Conservation (phyloP, 2,329 filamentous ascomycete species). For the Didymella keratinophila region DNA sequence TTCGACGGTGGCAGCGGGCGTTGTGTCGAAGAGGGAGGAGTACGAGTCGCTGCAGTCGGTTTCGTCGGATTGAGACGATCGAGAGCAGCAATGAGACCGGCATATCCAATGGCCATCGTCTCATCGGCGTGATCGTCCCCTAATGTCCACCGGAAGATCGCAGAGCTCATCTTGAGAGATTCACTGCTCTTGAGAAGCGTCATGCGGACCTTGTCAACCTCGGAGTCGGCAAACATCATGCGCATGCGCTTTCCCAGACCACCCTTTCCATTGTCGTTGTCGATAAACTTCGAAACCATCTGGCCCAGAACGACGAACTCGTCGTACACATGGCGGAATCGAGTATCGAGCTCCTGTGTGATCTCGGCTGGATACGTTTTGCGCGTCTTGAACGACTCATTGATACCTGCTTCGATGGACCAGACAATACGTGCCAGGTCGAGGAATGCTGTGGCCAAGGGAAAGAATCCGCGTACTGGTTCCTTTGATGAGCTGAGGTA, state of each 20-base stretch:
- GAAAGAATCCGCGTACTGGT: conserved; percentile 56
- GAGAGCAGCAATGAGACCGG: conserved; percentile 70
- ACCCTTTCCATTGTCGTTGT: conserved; percentile 67
- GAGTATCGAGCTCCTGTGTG: conserved; percentile 68
- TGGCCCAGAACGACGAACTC: conserved; percentile 71
- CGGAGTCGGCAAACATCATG: conserved; percentile 61
- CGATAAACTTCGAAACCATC: conserved; percentile 66
- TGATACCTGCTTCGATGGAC: conserved; percentile 70
- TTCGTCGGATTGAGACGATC: conserved; percentile 57
- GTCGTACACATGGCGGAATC: conserved; percentile 66
- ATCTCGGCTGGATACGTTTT: conserved; percentile 67
- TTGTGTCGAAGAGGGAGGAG: conserved; percentile 40
- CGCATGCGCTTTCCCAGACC: conserved; percentile 69
- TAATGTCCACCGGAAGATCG: conserved; percentile 71
- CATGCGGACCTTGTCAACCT: conserved; percentile 66
- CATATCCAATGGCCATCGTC: conserved; percentile 72
- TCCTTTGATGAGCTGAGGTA: conserved; percentile 45
- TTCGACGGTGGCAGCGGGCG: conserved; percentile 38
- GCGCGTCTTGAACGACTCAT: conserved; percentile 54
- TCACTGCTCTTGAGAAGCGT: conserved; percentile 67
- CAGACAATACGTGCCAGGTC: conserved; percentile 72
- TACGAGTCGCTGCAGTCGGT: conserved; percentile 35
- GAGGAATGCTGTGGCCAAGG: conserved; percentile 67
- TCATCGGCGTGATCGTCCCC: conserved; percentile 65
- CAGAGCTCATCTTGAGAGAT: conserved; percentile 68